phyloP scores from a whole-genome alignment of 257 asterid species.

The Eucommia ulmoides region DNA sequence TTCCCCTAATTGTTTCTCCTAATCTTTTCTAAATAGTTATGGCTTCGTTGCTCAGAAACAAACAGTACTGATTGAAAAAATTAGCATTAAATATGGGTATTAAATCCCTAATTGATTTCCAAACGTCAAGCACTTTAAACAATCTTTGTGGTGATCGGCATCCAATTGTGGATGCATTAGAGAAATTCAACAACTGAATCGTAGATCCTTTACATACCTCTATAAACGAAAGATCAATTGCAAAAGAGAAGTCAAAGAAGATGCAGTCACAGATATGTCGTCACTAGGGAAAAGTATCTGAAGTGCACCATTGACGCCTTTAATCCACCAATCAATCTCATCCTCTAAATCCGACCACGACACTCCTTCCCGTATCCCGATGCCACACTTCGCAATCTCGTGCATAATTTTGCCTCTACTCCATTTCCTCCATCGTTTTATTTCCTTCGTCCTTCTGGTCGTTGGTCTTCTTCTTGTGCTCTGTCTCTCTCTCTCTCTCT shows the following conservation, averaged over 20 bases:
- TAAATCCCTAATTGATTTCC: constrained; percentile 74
- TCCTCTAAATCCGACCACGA: constrained; percentile 83
- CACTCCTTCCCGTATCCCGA: constrained; percentile 88
- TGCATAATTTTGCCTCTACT: constrained; percentile 57
- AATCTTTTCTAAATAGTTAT: constrained; percentile 74
- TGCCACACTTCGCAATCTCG: constrained; percentile 73
- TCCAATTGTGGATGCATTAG: constrained; percentile 78
- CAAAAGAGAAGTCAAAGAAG: constrained; percentile 50
- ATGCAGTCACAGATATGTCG: constrained; percentile 81
- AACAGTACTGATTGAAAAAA: constrained; percentile 79
- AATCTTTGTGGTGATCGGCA: constrained; percentile 92
- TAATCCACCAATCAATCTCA: constrained; percentile 88
- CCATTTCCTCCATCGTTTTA: too few relatives aligned
- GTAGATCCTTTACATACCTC: constrained; percentile 87
- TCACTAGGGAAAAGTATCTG: constrained; percentile 85
- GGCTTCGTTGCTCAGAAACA: constrained; percentile 66
- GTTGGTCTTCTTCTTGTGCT: too few relatives aligned
- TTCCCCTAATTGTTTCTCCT: constrained; percentile 78
- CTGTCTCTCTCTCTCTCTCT: too few relatives aligned
- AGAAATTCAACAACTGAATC: constrained; percentile 74
- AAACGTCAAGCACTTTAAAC: constrained; percentile 83
- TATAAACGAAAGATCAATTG: constrained; percentile 80
- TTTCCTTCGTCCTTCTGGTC: too few relatives aligned
- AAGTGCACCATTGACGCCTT: constrained; percentile 58
- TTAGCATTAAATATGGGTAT: constrained; percentile 72